Evolutionary conservation across 495 filamentous ascomycete genomes (phyloP).

Genomic region (Arthonia radiata): DNA sequence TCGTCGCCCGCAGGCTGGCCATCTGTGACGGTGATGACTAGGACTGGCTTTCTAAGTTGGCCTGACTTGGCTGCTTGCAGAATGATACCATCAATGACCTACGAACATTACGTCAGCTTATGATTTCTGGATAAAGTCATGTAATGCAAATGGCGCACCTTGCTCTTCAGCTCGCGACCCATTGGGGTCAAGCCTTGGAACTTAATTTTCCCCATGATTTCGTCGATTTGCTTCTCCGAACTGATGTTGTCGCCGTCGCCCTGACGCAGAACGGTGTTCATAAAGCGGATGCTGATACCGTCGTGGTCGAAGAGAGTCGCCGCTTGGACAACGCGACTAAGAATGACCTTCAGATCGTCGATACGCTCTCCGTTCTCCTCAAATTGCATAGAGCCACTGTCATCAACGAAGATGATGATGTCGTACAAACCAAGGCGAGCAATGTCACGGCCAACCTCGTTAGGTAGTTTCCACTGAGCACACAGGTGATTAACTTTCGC

Average conservation of each 20-base stretch:
- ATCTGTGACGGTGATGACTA: conserved; percentile 49
- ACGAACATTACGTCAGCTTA: too few species aligned
- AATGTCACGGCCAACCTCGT: conserved; percentile 40
- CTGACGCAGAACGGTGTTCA: conserved; percentile 24
- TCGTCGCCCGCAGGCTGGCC: conserved; percentile 34
- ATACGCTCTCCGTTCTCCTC: conserved; percentile 40
- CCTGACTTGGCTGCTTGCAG: conserved; percentile 22
- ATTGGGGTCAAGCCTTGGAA: conserved; percentile 46
- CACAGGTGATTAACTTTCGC: conserved; percentile 25
- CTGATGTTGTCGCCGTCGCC: conserved; percentile 24
- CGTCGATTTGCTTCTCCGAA: conserved; percentile 30
- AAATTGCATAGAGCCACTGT: conserved; percentile 48
- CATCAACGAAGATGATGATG: conserved; percentile 41
- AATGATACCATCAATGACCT: conserved; percentile 35
- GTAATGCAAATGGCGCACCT: too few species aligned
- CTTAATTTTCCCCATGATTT: conserved; percentile 28
- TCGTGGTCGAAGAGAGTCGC: conserved; percentile 46
- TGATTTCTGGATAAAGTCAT: too few species aligned
- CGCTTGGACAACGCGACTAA: conserved; percentile 34
- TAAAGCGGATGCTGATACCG: conserved; percentile 45
- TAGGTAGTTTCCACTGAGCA: conserved; percentile 28
- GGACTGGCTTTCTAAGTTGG: conserved; percentile 34
- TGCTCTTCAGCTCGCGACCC: conserved; percentile 32
- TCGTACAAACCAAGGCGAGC: conserved; percentile 43
- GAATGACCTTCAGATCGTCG: conserved; percentile 36